Base-by-base conservation (phyloP, 192 early-diverging fungal genomes). In the Coemansia sp. region DNA sequence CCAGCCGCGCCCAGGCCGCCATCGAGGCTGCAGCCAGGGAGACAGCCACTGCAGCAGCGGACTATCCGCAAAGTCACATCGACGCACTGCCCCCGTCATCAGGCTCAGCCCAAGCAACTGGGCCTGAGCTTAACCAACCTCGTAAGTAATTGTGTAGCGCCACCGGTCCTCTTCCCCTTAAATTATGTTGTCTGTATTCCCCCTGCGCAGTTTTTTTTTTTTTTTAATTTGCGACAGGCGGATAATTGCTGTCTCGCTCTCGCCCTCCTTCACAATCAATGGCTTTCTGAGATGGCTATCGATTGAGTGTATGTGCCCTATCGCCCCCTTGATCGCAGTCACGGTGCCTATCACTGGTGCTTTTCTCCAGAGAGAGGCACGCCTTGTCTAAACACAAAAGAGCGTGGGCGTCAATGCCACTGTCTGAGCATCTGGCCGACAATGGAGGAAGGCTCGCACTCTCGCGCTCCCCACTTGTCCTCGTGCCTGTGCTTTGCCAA, bases 81-180 rank as follows among this genome's bases (percentile, higher is more conserved):
- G 31, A 17, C 15, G 53, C 27, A 29, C 53, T 31, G 15, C 53
- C 53, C 15, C 53, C 53, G 53, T 31, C 53, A 57, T 31, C 23
- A 15, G 31, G 31, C 27, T 31, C 12, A 62, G 36, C 36, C 59
- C 34, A 67, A 50, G 63, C 39, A 21, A 41, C 64, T 14, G 65
- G 55, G 15, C 44, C 59, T 68, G 57, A 59, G 62, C 39, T 29
- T 41, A 59, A 31, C 57, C 69, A 66, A 29, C 64, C 50, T 32
- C 50, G 67, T 62, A 69, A 61, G 53, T 69, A 38, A 15, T 62
- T 65, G 8, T 62, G 41, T n/a, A 46, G 63, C 48, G 62, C 44
- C 45, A 68, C 73, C 65, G 64, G 67, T 59, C 66, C 57, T 74
- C 57, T 21, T 11, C n/a, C n/a, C 25, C 11, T 53, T 53, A 7